Evolutionary conservation across 768 basidiomycete species (phyloP).

Genomic region (Tubosaeta sp.): DNA sequence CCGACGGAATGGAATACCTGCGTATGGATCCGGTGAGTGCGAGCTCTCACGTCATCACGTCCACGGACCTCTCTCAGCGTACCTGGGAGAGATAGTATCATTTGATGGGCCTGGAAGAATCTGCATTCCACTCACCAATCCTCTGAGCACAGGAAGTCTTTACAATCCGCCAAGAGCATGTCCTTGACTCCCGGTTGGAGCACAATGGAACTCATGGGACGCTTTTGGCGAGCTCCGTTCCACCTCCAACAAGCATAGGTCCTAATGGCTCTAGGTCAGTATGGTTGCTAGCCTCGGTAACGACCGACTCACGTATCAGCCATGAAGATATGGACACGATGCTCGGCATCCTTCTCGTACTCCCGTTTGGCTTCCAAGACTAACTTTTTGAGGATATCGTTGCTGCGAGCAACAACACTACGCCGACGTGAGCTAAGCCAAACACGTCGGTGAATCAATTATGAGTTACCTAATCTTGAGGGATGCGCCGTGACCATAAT

Average conservation of each 20-base stretch:
- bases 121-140: constrained; percentile 60
- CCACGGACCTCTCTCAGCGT: constrained; percentile 78
- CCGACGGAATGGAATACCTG: constrained; percentile 84
- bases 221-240: constrained; percentile 85
- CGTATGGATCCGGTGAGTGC: constrained; percentile 15
- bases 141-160: constrained; percentile 77
- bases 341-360: constrained; percentile 88
- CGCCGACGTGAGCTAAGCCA: constrained; percentile 10
- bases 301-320: constrained; percentile 70
- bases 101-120: constrained; percentile 17
- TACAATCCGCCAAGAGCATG: constrained; percentile 85
- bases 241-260: constrained; percentile 79
- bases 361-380: constrained; percentile 84
- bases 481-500: constrained; percentile 67
- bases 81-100: constrained; percentile 46
- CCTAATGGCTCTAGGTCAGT: constrained; percentile 30
- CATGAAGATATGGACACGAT: constrained; percentile 85
- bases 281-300: constrained; percentile 5
- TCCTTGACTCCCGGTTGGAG: constrained; percentile 87
- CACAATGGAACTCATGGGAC: constrained; percentile 90
- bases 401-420: constrained; percentile 84
- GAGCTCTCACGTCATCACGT: constrained; percentile 15
- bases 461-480: constrained; percentile 70
- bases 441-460: constrained; percentile 7
- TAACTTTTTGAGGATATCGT: constrained; percentile 82